These are phyloP conservation scores for Selaginella tamariscina DNA, from an alignment of 75 land plant genomes.

Conservation along the genomic window DNA sequence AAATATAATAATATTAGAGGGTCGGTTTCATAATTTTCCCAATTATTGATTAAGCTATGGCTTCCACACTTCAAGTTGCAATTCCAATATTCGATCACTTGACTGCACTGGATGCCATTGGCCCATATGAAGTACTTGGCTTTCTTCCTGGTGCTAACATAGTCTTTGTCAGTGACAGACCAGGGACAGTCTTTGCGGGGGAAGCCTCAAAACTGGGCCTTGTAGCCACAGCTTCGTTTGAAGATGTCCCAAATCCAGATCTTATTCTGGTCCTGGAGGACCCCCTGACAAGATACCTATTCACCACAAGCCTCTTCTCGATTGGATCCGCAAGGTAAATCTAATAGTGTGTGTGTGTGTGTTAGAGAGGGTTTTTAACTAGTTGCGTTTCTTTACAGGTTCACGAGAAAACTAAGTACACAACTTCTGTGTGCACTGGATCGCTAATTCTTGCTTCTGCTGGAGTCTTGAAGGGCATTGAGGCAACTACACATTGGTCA, in stretches of 20 bases:
- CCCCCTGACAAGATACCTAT: background rate
- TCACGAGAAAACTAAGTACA: background rate
- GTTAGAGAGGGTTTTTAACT: background rate
- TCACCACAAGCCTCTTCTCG: background rate
- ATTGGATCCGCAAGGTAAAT: conserved; percentile 14
- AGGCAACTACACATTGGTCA: background rate
- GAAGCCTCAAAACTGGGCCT: background rate
- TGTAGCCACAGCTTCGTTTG: background rate
- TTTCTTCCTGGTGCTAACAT: background rate
- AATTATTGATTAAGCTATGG: too few relatives aligned
- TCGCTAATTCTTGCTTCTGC: background rate
- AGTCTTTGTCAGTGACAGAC: background rate
- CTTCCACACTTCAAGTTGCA: background rate
- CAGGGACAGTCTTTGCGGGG: background rate
- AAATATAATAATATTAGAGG: too few relatives aligned
- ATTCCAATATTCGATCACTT: conserved; percentile 3
- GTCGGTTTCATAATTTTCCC: too few relatives aligned
- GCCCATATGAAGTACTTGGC: background rate
- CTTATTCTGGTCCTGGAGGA: conserved; percentile 4
- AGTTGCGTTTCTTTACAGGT: background rate
- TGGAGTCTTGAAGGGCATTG: background rate
- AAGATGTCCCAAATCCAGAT: conserved; percentile 7
- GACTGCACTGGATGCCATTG: conserved; percentile 4
- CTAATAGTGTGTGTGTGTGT: background rate
- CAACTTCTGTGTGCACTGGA: conserved; percentile 11